These are phyloP conservation scores for Aegilops bicornis DNA, from an alignment of 176 grass and related monocot genomes.

Conservation along the genomic window DNA sequence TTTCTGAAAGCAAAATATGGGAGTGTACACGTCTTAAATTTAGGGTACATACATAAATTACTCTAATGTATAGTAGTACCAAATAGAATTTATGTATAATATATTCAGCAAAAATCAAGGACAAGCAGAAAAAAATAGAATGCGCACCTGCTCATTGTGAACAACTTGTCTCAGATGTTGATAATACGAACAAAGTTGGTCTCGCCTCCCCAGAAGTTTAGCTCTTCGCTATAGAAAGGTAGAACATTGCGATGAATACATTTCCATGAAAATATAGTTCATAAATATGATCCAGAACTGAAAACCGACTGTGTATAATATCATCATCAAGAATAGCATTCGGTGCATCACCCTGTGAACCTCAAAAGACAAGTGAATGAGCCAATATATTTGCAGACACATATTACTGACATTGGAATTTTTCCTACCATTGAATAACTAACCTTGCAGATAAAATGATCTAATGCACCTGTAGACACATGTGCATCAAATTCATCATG, in stretches of 20 bases:
- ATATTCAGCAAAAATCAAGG: background rate
- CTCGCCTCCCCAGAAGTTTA: background rate
- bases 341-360: background rate
- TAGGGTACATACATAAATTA: background rate
- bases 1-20: background rate
- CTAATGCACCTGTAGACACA: conserved; percentile 7
- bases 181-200: background rate
- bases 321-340: background rate
- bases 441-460: conserved; percentile 1
- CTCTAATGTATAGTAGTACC: background rate
- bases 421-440: background rate
- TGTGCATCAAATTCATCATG: background rate
- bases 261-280: conserved; percentile 1
- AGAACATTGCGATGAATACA: background rate
- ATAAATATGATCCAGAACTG: background rate
- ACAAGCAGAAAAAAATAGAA: background rate
- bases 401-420: background rate
- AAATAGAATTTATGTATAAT: background rate
- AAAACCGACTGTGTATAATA: background rate
- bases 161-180: background rate
- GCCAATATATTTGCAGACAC: background rate
- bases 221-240: conserved; percentile 16
- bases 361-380: background rate
- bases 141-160: conserved; percentile 10
- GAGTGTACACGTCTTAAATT: background rate